A percentile compares a stretch with the other conserved stretches of the same genome.
These are phyloP conservation scores for Corchorus capsularis DNA, from an alignment of 345 rosid species.

Conservation along the genomic window DNA sequence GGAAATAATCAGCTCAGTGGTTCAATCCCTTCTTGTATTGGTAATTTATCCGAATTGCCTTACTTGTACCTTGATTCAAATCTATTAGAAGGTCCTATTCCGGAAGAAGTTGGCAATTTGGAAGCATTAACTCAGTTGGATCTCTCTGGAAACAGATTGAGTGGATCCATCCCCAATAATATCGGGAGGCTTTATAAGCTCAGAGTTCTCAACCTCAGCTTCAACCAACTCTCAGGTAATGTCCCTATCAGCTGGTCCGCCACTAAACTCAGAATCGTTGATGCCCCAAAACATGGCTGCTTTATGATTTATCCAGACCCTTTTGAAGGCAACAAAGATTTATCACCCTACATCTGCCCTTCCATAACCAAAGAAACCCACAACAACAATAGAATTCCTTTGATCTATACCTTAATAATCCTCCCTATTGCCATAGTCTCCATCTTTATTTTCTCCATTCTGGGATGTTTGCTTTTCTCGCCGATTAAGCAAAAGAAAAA, in stretches of 20 bases:
- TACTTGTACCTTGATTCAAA: not conserved
- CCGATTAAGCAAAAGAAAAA: not conserved
- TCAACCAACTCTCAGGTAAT: not conserved
- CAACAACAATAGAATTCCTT: not conserved
- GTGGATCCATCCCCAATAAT: not conserved
- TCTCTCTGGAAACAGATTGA: not conserved
- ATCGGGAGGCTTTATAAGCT: not conserved
- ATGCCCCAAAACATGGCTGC: not conserved
- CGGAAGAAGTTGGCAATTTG: not conserved
- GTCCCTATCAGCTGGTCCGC: not conserved
- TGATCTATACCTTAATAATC: not conserved
- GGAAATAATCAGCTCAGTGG: not conserved
- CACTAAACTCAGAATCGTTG: not conserved
- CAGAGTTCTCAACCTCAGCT: not conserved
- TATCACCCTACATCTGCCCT: not conserved
- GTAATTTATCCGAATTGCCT: no score
- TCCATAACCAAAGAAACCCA: not conserved
- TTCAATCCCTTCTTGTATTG: not conserved
- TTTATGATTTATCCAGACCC: not conserved
- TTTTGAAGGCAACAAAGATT: not conserved
- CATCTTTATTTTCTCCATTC: not conserved
- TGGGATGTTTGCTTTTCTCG: not conserved
- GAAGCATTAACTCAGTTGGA: not conserved
- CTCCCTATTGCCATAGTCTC: not conserved
- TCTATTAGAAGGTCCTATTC: not conserved